Evolutionary conservation across 495 filamentous ascomycete species (phyloP).

Genomic region (Elasticomyces elasticus): DNA sequence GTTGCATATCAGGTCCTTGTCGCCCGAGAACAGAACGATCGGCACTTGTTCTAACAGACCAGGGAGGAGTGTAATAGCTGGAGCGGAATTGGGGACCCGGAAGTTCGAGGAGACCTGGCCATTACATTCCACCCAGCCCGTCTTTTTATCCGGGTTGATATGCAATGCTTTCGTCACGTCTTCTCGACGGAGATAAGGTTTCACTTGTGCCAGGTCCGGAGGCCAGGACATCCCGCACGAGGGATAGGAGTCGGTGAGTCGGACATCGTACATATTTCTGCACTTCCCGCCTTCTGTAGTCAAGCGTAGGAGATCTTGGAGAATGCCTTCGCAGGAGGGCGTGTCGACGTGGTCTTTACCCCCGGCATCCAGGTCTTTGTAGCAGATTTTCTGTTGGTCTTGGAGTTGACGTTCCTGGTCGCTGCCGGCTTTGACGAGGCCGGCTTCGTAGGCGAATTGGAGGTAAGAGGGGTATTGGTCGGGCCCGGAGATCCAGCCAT

Average conservation of each 20-base stretch:
- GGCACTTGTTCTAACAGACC: conserved; percentile 64
- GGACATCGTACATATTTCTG: conserved; percentile 91
- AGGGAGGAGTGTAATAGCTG: conserved; percentile 66
- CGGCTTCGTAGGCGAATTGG: conserved; percentile 63
- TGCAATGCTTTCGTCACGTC: conserved; percentile 76
- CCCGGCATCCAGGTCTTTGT: conserved; percentile 45
- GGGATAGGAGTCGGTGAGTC: conserved; percentile 59
- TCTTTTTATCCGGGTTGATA: conserved; percentile 66
- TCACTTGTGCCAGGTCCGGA: conserved; percentile 63
- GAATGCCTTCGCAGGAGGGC: conserved; percentile 58
- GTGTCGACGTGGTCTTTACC: conserved; percentile 56
- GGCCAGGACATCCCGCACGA: conserved; percentile 96
- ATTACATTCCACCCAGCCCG: conserved; percentile 87
- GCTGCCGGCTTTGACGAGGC: conserved; percentile 57
- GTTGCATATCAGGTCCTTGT: conserved; percentile 93
- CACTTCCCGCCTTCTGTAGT: conserved; percentile 48
- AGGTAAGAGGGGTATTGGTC: conserved; percentile 91
- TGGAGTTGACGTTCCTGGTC: conserved; percentile 56
- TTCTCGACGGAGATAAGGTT: conserved; percentile 70
- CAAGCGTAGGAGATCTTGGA: conserved; percentile 54
- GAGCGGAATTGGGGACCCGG: conserved; percentile 53
- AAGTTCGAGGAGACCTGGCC: conserved; percentile 65
- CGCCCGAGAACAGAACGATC: conserved; percentile 81
- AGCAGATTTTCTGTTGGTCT: conserved; percentile 55
- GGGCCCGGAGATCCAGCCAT: conserved; percentile 85